Evolutionary conservation across 75 land plant genomes (phyloP).

Genomic region (Sequoia sempervirens): DNA sequence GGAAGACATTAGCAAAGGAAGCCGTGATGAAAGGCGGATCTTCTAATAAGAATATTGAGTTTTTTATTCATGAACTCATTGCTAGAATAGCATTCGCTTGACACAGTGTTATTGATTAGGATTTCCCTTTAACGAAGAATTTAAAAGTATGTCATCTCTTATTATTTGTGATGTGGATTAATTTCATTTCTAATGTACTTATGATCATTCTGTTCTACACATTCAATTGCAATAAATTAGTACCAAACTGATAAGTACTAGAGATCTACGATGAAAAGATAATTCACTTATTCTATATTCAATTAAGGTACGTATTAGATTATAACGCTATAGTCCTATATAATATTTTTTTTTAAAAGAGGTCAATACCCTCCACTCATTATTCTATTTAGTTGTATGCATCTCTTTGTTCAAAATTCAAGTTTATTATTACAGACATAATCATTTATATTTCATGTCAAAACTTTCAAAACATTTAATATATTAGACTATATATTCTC

Average conservation of each 20-base stretch:
- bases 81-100: not conserved
- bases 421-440: too few relatives aligned
- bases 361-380: too few relatives aligned
- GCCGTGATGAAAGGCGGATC: slow-evolving; percentile 34
- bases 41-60: slow-evolving; percentile 22
- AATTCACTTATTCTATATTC: not conserved
- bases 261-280: not conserved
- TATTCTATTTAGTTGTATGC: too few relatives aligned
- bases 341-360: too few relatives aligned
- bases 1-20: slow-evolving; percentile 21
- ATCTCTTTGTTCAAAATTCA: too few relatives aligned
- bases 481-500: too few relatives aligned
- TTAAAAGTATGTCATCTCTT: too few relatives aligned
- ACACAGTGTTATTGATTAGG: too few relatives aligned
- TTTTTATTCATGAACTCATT: slow-evolving; percentile 6
- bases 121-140: too few relatives aligned
- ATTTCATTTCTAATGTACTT: not conserved
- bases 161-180: not conserved
- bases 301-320: not conserved
- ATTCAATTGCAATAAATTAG: not conserved
- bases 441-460: too few relatives aligned
- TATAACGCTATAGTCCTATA: not conserved
- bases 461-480: too few relatives aligned
- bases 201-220: too few relatives aligned
- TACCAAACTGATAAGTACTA: not conserved